Evolutionary conservation across 163 green algal species (phyloP).

Genomic region (Chlorella variabilis): DNA sequence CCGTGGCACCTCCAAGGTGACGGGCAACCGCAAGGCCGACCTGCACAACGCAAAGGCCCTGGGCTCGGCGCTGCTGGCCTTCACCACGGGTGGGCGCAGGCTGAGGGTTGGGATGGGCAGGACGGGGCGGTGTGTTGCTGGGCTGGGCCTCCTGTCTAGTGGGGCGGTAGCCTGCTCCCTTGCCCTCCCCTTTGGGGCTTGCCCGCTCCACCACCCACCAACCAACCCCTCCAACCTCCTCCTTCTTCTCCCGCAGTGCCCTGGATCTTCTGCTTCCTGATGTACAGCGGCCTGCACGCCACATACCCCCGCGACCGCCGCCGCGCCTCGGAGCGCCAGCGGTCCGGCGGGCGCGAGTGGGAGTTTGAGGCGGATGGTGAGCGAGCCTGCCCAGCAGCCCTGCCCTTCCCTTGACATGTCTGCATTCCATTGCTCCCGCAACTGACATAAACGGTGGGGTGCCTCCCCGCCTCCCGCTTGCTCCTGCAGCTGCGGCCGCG

Average conservation of each 20-base stretch:
- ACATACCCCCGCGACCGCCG: constrained; percentile 58
- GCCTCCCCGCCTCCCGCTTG: no score
- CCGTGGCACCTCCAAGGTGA: constrained; percentile 38
- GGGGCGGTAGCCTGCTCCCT: not conserved
- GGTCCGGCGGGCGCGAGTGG: not conserved
- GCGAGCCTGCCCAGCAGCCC: not conserved
- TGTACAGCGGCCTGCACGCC: constrained; percentile 65
- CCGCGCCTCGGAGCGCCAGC: constrained; percentile 10
- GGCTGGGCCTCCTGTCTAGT: no score
- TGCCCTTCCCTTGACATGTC: not conserved
- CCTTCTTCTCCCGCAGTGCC: constrained; percentile 21
- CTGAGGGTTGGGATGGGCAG: not conserved
- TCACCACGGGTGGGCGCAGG: constrained; percentile 15
- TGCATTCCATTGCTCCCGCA: not conserved
- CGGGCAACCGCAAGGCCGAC: constrained; percentile 15
- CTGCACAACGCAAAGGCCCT: constrained; percentile 41
- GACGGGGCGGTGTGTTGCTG: no score
- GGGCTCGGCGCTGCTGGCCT: constrained; percentile 45
- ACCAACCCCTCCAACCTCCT: no score
- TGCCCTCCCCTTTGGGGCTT: not conserved
- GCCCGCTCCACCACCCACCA: not conserved
- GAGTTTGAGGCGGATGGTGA: not conserved
- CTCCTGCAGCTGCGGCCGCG: not conserved
- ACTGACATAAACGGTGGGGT: no score
- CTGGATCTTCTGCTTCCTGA: constrained; percentile 64